Base-by-base conservation (phyloP, 148 eudicot species). In the Oxyria digyna region DNA sequence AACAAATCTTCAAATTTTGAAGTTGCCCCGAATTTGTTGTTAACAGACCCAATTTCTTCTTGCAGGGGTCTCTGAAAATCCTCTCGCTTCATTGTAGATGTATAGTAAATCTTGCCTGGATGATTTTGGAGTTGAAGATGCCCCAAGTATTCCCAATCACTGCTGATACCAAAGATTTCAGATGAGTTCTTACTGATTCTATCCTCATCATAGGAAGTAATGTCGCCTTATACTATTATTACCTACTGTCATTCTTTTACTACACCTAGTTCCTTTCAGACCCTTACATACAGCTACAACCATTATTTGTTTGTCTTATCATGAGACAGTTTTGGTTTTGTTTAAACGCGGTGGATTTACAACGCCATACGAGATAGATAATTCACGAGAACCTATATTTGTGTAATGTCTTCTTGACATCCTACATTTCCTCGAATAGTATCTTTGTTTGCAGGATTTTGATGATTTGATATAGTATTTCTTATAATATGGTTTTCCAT, bases 151-250 rank as follows among this genome's bases (percentile, higher is more conserved):
- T 21, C 31, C 62, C 62, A 23, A 52, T 52, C 38, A 26, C 37
- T 59, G 65, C 65, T 59, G 65, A 59, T 59, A 59, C 65, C 20
- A 59, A 59, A 59, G 65, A 59, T 37, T 59, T 59, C n/a, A 57
- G 37, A 27, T 7, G 65, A 33, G 14, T 59, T 59, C 37, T 59
- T 18, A 59, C 65, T 59, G 65, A 59, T 59, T 27, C 65, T 52
- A 59, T 15, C 37, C 37, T 29, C 65, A 15, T 29, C 38, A 29
- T 33, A 59, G 38, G 65, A 59, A 59, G 65, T 59, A 26, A 29
- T 59, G 6, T 59, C n/a, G 65, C 37, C 65, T 31, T 59, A 24
- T 59, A 59, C 65, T 59, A 59, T 59, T 59, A 27, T 26, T 31
- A 27, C 37, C 38, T 59, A 59, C 65, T 59, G 65, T 59, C 38